phyloP scores from a whole-genome alignment of 768 basidiomycete species.

The Leccinum boreale region DNA sequence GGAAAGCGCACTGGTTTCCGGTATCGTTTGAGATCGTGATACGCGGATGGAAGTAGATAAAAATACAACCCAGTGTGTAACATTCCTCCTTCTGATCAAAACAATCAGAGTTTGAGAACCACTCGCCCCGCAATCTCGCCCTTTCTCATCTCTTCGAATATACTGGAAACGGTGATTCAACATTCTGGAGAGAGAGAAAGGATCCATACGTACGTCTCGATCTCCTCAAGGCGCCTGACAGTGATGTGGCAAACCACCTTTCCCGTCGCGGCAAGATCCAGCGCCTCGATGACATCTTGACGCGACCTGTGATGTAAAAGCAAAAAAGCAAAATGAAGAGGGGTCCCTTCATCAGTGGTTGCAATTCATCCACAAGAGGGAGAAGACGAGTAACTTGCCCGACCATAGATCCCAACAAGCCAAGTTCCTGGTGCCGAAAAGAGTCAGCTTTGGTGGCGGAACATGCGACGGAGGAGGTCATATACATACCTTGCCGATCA shows the following conservation, averaged over 20 bases:
- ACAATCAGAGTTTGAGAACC: constrained; percentile 18
- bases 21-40: background rate
- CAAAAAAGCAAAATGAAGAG: background rate
- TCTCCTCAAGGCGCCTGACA: constrained; percentile 25
- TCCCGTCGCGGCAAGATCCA: constrained; percentile 41
- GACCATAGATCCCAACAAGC: constrained; percentile 15
- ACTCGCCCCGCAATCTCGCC: constrained; percentile 19
- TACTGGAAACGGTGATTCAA: constrained; percentile 1
- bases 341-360: background rate
- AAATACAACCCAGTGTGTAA: background rate
- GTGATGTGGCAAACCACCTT: constrained; percentile 36
- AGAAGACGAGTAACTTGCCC: constrained; percentile 12
- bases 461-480: background rate
- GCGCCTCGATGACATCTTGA: constrained; percentile 47
- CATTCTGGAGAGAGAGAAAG: background rate
- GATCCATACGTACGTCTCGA: constrained; percentile 20
- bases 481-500: constrained; percentile 25
- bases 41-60: background rate
- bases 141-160: constrained; percentile 19
- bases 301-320: constrained; percentile 25
- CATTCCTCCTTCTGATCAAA: background rate
- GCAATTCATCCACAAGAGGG: background rate
- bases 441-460: background rate
- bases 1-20: background rate
- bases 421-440: constrained; percentile 17